phyloP scores from a whole-genome alignment of 805 yeast genomes.

The Ogataea trehalophila region DNA sequence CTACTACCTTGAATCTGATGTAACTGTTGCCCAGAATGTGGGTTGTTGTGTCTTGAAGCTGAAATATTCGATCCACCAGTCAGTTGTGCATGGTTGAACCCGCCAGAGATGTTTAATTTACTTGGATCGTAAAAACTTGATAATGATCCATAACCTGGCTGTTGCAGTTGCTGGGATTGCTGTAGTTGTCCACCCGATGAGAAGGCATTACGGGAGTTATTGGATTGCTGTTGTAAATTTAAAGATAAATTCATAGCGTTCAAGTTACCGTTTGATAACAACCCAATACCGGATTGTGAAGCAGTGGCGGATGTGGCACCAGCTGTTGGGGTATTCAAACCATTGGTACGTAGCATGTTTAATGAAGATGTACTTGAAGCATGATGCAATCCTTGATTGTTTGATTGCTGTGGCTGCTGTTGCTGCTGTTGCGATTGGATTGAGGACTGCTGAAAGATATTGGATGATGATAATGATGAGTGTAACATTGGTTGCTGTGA shows the following conservation, averaged over 20 bases:
- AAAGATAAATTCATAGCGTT: no score
- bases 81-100: slow-evolving; percentile 23
- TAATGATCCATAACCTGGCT: slow-evolving; percentile 6
- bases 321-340: slow-evolving; percentile 9
- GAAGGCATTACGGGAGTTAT: no score
- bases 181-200: slow-evolving; percentile 8
- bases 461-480: slow-evolving; percentile 15
- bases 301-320: not conserved
- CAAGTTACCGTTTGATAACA: not conserved
- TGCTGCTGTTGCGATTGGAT: slow-evolving; percentile 20
- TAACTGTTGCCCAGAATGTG: no score
- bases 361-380: slow-evolving; percentile 29
- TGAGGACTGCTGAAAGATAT: slow-evolving; percentile 14
- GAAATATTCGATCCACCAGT: slow-evolving; percentile 25
- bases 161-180: slow-evolving; percentile 16
- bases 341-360: slow-evolving; percentile 25
- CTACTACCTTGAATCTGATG: no score
- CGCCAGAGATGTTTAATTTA: slow-evolving; percentile 5
- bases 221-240: no score
- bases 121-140: slow-evolving; percentile 8
- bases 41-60: slow-evolving; percentile 4
- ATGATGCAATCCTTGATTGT: slow-evolving; percentile 20
- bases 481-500: slow-evolving; percentile 8
- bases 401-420: slow-evolving; percentile 11
- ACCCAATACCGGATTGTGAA: slow-evolving; percentile 1